Percentiles rank a stretch among this genome's conserved stretches.
phyloP scores from a whole-genome alignment of 1,284 basidiomycete species.

The Ceraceosorus bombacis region DNA sequence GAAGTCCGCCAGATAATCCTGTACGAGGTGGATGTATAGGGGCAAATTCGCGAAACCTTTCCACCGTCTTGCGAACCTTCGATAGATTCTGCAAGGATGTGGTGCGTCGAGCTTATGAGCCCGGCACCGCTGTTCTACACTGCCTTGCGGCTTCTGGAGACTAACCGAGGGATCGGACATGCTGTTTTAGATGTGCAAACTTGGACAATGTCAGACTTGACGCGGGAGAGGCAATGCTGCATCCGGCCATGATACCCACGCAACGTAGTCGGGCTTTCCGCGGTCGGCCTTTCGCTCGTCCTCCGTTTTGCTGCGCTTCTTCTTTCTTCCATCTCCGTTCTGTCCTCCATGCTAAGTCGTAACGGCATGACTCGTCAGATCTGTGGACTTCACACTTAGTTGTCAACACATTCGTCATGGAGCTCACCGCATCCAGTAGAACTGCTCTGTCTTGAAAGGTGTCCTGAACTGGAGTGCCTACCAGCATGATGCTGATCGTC shows the following conservation, averaged over 20 bases:
- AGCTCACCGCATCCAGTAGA: neutral
- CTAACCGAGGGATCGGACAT: too few relatives aligned
- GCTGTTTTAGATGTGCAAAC: too few relatives aligned
- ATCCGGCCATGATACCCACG: too few relatives aligned
- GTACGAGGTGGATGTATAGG: conserved; percentile 28
- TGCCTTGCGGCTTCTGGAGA: too few relatives aligned
- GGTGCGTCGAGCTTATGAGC: neutral
- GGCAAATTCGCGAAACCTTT: conserved; percentile 32
- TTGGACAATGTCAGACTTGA: too few relatives aligned
- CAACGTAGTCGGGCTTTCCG: too few relatives aligned
- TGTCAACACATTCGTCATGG: neutral
- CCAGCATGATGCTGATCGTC: conserved; percentile 23
- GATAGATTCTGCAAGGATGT: conserved; percentile 13
- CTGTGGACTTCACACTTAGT: neutral
- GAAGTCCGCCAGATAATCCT: conserved; percentile 58
- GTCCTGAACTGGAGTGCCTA: conserved; percentile 31
- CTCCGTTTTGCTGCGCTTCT: too few relatives aligned
- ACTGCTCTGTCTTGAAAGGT: conserved; percentile 60
- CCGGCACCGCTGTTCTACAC: neutral
- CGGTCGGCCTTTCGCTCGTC: too few relatives aligned
- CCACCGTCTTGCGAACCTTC: conserved; percentile 28
- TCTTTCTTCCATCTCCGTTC: too few relatives aligned
- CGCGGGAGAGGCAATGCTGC: too few relatives aligned
- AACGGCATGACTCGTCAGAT: neutral
- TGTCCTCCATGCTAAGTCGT: neutral